Evolutionary conservation across 225 moss, liverwort and hornwort species (phyloP).

Genomic region (Marchantia polymorpha): DNA sequence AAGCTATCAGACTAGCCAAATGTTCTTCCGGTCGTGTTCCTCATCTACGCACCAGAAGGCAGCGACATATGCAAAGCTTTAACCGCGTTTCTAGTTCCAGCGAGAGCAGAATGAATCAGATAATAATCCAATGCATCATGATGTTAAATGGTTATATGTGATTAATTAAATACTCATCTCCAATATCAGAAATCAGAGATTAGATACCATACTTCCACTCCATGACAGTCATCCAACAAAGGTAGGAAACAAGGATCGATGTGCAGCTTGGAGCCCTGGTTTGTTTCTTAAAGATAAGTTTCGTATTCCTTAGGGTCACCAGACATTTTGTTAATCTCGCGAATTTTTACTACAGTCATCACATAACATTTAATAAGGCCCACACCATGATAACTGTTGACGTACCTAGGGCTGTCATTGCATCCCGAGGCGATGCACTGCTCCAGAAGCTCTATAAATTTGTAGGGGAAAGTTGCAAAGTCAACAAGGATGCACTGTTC

Average conservation of each 20-base stretch:
- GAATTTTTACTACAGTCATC: neutral
- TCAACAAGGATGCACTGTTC: conserved; percentile 98
- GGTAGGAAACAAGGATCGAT: neutral
- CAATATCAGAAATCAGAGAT: neutral
- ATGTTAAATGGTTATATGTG: neutral
- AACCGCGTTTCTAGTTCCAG: neutral
- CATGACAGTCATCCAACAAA: too few relatives aligned
- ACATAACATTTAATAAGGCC: neutral
- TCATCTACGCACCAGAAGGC: too few relatives aligned
- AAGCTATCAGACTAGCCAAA: neutral
- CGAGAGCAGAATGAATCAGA: neutral
- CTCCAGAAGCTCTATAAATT: conserved; percentile 97
- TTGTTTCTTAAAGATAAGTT: too few relatives aligned
- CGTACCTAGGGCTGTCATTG: conserved; percentile 72
- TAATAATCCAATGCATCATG: neutral
- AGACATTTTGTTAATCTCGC: too few relatives aligned
- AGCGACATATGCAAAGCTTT: too few relatives aligned
- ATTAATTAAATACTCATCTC: neutral
- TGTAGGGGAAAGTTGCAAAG: conserved; percentile 96
- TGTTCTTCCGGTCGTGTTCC: neutral
- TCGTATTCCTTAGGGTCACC: too few relatives aligned
- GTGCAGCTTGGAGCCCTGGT: neutral
- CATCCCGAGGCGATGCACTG: conserved; percentile 82
- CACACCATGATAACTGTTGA: neutral
- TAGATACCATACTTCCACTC: neutral